Evolutionary conservation across 176 grass and related monocot species (phyloP), one percentile per base, ranked within the genome.

Genomic region (Rhipidocladum racemiflorum): DNA sequence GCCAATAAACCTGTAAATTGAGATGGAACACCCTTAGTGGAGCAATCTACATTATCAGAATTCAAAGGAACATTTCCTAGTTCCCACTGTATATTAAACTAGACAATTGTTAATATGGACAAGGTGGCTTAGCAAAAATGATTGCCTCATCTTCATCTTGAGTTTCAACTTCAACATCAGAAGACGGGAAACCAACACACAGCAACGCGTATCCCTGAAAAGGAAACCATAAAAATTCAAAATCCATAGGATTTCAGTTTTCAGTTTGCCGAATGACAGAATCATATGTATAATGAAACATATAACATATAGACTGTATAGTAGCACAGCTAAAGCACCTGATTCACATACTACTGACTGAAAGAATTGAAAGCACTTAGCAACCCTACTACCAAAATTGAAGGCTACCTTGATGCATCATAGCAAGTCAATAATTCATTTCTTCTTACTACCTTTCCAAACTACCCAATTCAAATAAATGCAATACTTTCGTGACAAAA

Each of bases 121-220:
- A 67, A 74, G 14, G 42, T 72, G 14, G 17, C 32, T 43, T 72
- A 27, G 40, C 48, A 42, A 53, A 39, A 64, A n/a, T 79, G 30
- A 54, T 86, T 81, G 74, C 96, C 92, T 95, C 96, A 66, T 98
- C 96, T 82, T 98, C 96, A 88, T 98, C 92, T 91, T 98, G 92
- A 55, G 90, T 98, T 91, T 98, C 96, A 2, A 91, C 92, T 93
- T 91, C 96, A 44, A 95, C 48, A 87, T 98, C 96, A 70, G 90
- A 88, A 45, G 90, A 87, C 27, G 96, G 92, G 63, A 91, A 98
- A 43, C 96, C 92, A 85, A 98, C 92, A 87, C 96, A 98, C n/a
- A 98, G 39, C 70, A 98, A 88, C 20, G 95, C 95, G 73, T 95
- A 98, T 65, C 95, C 95, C 95, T 98, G 75, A 85, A 82, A 78